Percentiles rank a stretch among this genome's conserved stretches.
These are phyloP conservation scores for Ophiosphaerella herpotricha DNA, from an alignment of 2,329 filamentous ascomycete genomes.

Conservation along the genomic window DNA sequence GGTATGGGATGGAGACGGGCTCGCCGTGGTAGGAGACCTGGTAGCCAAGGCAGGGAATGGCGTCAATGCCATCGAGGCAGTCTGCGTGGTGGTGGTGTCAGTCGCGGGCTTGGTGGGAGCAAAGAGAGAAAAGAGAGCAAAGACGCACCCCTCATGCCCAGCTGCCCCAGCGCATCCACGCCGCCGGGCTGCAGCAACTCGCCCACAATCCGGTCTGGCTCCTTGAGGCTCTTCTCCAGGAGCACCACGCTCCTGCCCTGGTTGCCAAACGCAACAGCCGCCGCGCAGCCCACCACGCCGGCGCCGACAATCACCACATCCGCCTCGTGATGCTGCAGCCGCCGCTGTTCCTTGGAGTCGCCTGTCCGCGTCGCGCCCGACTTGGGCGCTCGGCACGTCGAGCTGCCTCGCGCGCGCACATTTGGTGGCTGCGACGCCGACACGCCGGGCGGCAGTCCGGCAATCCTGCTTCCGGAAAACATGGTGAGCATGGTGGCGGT, in stretches of 20 bases:
- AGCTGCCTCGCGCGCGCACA: conserved; percentile 16
- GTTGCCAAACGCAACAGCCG: conserved; percentile 80
- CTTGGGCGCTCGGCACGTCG: conserved; percentile 14
- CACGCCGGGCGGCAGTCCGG: conserved; percentile 29
- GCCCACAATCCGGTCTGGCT: conserved; percentile 94
- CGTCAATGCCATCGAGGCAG: conserved; percentile 87
- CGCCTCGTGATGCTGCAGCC: conserved; percentile 62
- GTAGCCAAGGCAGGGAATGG: conserved; percentile 81
- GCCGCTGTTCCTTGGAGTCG: conserved; percentile 50
- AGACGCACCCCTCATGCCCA: conserved; percentile 66
- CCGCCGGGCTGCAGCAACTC: conserved; percentile 94
- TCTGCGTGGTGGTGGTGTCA: conserved; percentile 48
- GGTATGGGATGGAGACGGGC: conserved; percentile 78
- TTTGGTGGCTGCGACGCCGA: conserved; percentile 13
- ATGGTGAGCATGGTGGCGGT: conserved; percentile 30
- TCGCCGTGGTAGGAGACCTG: conserved; percentile 81
- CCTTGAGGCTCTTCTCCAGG: conserved; percentile 84
- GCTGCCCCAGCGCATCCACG: conserved; percentile 74
- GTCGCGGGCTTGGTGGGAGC: background rate
- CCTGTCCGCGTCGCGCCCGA: conserved; percentile 15
- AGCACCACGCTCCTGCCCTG: conserved; percentile 91
- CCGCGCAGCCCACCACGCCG: conserved; percentile 84
- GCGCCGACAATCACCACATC: conserved; percentile 93
- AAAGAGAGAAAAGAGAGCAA: background rate
- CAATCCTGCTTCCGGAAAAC: conserved; percentile 28